Conservation (phyloP, 2,329 filamentous ascomycete species). For the Huntiella omanensis region DNA sequence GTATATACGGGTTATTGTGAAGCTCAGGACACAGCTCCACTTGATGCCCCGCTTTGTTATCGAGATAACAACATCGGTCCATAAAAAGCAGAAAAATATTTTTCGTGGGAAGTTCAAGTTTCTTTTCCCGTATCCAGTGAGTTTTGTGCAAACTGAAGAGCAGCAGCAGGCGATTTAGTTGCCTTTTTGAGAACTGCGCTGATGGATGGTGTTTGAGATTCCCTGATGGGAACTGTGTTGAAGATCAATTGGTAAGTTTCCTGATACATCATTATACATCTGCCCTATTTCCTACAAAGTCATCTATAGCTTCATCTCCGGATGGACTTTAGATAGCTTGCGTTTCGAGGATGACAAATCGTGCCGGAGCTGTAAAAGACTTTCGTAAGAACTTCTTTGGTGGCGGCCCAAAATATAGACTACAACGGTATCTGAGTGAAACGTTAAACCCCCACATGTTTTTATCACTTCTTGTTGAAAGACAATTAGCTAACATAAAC, state of each 20-base stretch:
- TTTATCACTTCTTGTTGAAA: background rate
- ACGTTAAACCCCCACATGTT: constrained; percentile 16
- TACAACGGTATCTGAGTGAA: constrained; percentile 87
- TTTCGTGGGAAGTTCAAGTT: no score
- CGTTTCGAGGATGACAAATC: constrained; percentile 40
- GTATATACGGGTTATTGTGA: no score
- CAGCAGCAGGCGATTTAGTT: background rate
- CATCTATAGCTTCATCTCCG: no score
- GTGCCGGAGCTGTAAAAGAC: constrained; percentile 13
- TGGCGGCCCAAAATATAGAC: constrained; percentile 41
- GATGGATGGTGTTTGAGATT: constrained; percentile 3
- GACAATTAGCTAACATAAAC: background rate
- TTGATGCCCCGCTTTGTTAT: background rate
- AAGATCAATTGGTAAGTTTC: constrained; percentile 5
- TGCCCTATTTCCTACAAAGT: background rate
- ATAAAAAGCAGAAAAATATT: constrained; percentile 1
- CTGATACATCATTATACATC: background rate
- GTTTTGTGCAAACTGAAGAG: background rate
- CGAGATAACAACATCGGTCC: background rate
- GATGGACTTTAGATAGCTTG: background rate
- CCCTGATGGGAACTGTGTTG: constrained; percentile 9
- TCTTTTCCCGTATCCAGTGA: no score
- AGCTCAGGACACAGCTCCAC: background rate
- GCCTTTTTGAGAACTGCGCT: background rate
- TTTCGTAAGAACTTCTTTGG: constrained; percentile 12